Evolutionary conservation across 768 basidiomycete species (phyloP), one percentile per base, ranked within the genome.

Genomic region (Tricholoma matsutake): DNA sequence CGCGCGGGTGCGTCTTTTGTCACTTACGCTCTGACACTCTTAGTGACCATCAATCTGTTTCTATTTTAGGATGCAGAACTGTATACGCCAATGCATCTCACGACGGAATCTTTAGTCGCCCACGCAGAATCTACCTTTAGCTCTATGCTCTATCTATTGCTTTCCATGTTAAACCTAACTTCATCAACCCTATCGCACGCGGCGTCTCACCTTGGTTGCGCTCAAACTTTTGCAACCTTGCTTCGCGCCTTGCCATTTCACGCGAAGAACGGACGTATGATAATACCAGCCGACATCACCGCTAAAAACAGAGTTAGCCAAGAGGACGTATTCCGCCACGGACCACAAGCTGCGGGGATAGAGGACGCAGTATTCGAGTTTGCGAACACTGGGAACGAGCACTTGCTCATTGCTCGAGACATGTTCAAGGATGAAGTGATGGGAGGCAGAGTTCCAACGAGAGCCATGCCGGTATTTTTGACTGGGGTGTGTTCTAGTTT

Each of bases 91-190:
- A 81, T 85, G 9, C 85, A 89, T 69, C 76, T 87, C 54, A 92
- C 91, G 25, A 69, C 83, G 63, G 87, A 87, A 61, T 85, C 86
- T 52, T 74, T 92, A 66, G 85, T 79, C 25, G 78, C 86, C 25
- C 89, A 92, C 69, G 88, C 90, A 14, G 91, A 94, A 73, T 84
- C 89, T 32, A 94, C 92, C 8, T 83, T 88, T 35, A 91, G 89
- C 61, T 89, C 91, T 9, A 77, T 91, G 52, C 77, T 91, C 64
- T 94, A 94, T 73, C 79, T 91, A 43, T 72, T 91, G 59, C 83
- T 94, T 47, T 87, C 91, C 31, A 72, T 93, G 56, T 73, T 90
- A 59, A 77, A 81, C 22, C 73, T 87, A 18, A 70, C 77, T 20
- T 83, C 83, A 29, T 81, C 82, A 7, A 78, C 78, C 3, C 71